phyloP scores from a whole-genome alignment of 208 protist genomes.

The Trichomonas gallinae region DNA sequence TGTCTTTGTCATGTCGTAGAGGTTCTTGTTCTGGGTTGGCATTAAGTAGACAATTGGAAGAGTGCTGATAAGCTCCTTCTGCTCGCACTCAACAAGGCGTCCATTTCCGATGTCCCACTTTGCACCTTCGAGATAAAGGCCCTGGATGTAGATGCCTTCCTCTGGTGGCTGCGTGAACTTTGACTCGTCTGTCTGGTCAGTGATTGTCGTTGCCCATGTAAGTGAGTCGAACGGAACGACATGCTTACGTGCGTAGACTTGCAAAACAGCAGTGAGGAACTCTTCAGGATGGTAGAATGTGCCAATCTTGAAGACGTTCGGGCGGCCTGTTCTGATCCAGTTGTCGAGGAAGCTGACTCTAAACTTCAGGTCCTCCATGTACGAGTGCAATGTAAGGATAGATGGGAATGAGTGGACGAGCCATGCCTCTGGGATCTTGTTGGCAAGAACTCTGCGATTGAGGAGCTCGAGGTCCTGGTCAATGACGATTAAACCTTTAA shows the following conservation, averaged over 20 bases:
- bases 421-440: constrained; percentile 76
- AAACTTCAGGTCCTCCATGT: constrained; percentile 77
- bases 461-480: constrained; percentile 53
- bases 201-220: not conserved
- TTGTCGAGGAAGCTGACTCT: constrained; percentile 73
- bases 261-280: constrained; percentile 94
- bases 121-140: constrained; percentile 84
- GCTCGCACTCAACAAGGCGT: constrained; percentile 73
- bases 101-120: constrained; percentile 66
- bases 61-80: constrained; percentile 76
- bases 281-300: constrained; percentile 92
- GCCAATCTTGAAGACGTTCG: constrained; percentile 59
- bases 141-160: constrained; percentile 81
- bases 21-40: constrained; percentile 52
- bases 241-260: constrained; percentile 85
- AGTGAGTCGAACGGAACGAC: constrained; percentile 73
- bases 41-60: constrained; percentile 95
- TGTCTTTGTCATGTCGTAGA: not conserved
- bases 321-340: constrained; percentile 51
- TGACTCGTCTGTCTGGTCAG: constrained; percentile 45
- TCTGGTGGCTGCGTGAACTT: constrained; percentile 48
- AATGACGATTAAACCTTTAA: constrained; percentile 60
- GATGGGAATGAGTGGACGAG: constrained; percentile 81
- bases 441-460: constrained; percentile 42
- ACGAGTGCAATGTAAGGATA: constrained; percentile 67